Conservation (phyloP, 169 alveolate genomes). For the Blepharisma undulans region DNA sequence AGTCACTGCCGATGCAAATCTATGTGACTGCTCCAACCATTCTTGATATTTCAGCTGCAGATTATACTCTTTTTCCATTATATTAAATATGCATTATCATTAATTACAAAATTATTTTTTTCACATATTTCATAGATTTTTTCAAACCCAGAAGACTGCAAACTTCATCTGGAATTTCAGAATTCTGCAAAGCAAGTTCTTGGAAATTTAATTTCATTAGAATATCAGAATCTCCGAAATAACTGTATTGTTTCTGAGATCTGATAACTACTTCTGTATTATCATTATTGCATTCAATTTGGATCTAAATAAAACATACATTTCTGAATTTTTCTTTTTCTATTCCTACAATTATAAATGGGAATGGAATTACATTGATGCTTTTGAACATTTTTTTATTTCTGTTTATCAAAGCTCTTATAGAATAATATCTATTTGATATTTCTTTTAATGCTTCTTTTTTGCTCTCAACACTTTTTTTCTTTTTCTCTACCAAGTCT, state of each 20-base stretch:
- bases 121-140: neutral
- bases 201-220: neutral
- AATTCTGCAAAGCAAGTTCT: neutral
- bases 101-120: neutral
- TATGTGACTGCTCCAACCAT: neutral
- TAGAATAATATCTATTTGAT: neutral
- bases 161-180: neutral
- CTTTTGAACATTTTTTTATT: neutral
- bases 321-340: neutral
- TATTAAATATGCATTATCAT: no score
- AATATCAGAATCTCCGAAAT: conserved; percentile 16
- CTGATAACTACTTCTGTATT: conserved; percentile 2
- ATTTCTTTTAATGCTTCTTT: neutral
- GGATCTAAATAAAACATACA: neutral
- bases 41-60: neutral
- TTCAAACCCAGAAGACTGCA: neutral
- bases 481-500: neutral
- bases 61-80: neutral
- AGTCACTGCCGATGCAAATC: neutral
- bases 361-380: neutral
- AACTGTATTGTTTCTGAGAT: neutral
- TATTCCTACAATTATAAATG: conserved; percentile 9
- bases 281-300: neutral
- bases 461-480: neutral
- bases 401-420: neutral